Conservation (phyloP, 2,329 filamentous ascomycete species). For the Colletotrichum acutatum region DNA sequence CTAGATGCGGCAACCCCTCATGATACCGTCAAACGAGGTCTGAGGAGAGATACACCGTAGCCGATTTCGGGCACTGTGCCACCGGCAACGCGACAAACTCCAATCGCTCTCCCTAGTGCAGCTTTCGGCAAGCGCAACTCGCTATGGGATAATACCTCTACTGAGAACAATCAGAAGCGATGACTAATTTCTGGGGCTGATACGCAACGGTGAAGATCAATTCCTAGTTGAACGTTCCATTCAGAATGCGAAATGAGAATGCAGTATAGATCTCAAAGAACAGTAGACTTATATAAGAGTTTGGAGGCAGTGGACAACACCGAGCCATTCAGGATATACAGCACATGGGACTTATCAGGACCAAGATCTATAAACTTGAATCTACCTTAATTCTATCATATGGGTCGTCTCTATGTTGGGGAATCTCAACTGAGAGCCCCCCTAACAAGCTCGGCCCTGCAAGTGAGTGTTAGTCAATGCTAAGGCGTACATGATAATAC, state of each 20-base stretch:
- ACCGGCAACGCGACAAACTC: background rate
- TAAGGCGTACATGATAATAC: background rate
- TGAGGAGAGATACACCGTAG: background rate
- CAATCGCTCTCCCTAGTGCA: background rate
- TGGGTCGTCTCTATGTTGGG: background rate
- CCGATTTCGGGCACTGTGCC: background rate
- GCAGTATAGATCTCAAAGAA: background rate
- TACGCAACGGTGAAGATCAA: conserved; percentile 1
- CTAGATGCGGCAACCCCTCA: background rate
- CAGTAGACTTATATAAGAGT: background rate
- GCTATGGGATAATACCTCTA: background rate
- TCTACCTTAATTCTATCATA: background rate
- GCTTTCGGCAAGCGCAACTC: background rate
- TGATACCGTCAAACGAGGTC: background rate
- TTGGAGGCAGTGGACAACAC: background rate
- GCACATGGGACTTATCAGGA: background rate
- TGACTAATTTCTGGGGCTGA: background rate
- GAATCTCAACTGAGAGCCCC: background rate
- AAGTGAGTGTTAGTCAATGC: background rate
- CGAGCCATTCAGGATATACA: background rate
- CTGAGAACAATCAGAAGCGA: background rate
- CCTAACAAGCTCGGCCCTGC: background rate
- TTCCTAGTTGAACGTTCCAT: background rate
- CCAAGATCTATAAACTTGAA: background rate
- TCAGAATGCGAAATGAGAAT: fast-evolving